These are phyloP conservation scores for Purshia tridentata DNA, from an alignment of 306 rosid genomes.

Conservation along the genomic window DNA sequence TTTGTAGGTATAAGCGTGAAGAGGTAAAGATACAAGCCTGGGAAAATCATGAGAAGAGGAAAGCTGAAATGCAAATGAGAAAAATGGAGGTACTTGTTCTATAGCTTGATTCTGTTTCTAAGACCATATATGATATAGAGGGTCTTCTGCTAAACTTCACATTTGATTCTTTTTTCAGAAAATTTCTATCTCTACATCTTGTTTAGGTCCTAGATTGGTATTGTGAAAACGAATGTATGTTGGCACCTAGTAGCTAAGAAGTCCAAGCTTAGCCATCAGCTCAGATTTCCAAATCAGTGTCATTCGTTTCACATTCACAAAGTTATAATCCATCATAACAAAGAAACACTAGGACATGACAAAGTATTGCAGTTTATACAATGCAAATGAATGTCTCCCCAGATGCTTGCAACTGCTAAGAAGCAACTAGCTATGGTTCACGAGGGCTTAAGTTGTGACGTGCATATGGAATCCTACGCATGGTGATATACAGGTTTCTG, in stretches of 20 bases:
- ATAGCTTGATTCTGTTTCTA: neutral
- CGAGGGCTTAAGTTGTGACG: neutral
- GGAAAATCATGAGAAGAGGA: constrained; percentile 93
- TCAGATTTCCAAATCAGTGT: constrained; percentile 5
- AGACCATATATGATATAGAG: too few species aligned
- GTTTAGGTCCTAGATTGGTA: neutral
- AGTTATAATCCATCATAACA: neutral
- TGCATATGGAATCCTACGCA: neutral
- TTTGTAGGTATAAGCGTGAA: constrained; percentile 83
- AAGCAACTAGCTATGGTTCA: neutral
- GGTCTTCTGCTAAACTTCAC: neutral
- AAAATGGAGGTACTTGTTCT: constrained; percentile 78
- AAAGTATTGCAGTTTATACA: neutral
- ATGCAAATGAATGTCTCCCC: neutral
- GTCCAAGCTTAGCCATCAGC: constrained; percentile 7
- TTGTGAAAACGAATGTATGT: neutral
- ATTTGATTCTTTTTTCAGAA: neutral
- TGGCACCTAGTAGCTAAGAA: neutral
- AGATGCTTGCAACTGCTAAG: neutral
- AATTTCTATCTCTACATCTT: neutral
- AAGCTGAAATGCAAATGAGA: constrained; percentile 92
- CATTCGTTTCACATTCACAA: neutral
- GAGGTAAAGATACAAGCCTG: constrained; percentile 95
- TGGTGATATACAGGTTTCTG: constrained; percentile 7
- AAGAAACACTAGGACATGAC: neutral